Percentiles rank a stretch among this genome's conserved stretches.
Evolutionary conservation across 331 rosid species (phyloP).

Genomic region (Phaseolus coccineus): DNA sequence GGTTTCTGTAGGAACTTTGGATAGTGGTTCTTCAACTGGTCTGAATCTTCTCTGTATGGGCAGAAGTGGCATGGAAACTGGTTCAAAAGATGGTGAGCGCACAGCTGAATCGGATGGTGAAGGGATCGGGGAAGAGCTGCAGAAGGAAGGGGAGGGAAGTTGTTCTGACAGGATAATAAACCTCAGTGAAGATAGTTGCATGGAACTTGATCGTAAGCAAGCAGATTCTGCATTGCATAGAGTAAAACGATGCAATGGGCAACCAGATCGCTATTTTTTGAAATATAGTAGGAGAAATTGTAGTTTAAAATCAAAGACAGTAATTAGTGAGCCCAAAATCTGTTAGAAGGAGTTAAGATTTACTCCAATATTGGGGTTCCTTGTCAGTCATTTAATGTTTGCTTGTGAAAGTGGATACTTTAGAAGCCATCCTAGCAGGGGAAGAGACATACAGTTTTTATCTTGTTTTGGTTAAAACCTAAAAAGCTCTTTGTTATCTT

Average conservation of each 20-base stretch:
- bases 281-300: slow-evolving; percentile 63
- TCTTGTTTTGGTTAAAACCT: neutral
- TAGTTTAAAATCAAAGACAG: slow-evolving; percentile 45
- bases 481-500: slow-evolving; percentile 8
- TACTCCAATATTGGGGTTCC: slow-evolving; percentile 42
- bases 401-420: slow-evolving; percentile 43
- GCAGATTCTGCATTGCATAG: slow-evolving; percentile 32
- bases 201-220: slow-evolving; percentile 51
- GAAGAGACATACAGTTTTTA: slow-evolving; percentile 43
- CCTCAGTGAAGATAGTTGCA: slow-evolving; percentile 45
- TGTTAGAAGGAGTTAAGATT: slow-evolving; percentile 38
- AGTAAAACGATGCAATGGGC: slow-evolving; percentile 40
- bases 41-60: slow-evolving; percentile 31
- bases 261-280: slow-evolving; percentile 59
- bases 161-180: slow-evolving; percentile 47
- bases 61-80: slow-evolving; percentile 38
- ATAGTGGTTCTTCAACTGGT: slow-evolving; percentile 50
- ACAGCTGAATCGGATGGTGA: slow-evolving; percentile 41
- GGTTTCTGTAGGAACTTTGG: slow-evolving; percentile 38
- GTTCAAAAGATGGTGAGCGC: slow-evolving; percentile 34
- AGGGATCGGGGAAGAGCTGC: slow-evolving; percentile 43
- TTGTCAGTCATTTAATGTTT: slow-evolving; percentile 45
- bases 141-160: slow-evolving; percentile 59
- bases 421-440: slow-evolving; percentile 35
- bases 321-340: slow-evolving; percentile 35